These are phyloP conservation scores for Candida adriatica DNA, from an alignment of 805 yeast species.

Conservation along the genomic window DNA sequence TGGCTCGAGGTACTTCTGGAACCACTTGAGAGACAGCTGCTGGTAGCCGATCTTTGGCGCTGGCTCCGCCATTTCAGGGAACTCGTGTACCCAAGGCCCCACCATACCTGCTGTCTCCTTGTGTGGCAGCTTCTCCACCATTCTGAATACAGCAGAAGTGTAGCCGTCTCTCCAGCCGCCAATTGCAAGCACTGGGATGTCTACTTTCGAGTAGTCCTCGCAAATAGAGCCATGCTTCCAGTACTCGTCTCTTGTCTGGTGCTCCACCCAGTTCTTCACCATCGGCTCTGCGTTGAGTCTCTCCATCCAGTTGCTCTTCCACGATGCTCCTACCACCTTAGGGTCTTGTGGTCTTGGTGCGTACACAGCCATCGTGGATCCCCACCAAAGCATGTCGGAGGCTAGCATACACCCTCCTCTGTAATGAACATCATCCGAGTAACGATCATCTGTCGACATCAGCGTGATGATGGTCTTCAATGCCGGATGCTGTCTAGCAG, in stretches of 20 bases:
- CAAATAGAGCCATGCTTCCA: constrained; percentile 43
- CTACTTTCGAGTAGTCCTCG: constrained; percentile 33
- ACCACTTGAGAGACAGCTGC: constrained; percentile 36
- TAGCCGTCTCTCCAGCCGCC: constrained; percentile 47
- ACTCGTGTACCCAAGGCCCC: constrained; percentile 46
- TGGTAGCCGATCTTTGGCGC: constrained; percentile 38
- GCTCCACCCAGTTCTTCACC: constrained; percentile 35
- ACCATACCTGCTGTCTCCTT: constrained; percentile 27
- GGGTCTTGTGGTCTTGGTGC: constrained; percentile 43
- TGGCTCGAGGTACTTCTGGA: constrained; percentile 29
- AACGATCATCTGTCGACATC: constrained; percentile 42
- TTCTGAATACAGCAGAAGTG: constrained; percentile 37
- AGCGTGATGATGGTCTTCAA: constrained; percentile 36
- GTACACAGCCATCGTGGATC: constrained; percentile 38
- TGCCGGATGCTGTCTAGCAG: constrained; percentile 41
- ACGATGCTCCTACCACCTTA: constrained; percentile 28
- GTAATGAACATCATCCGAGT: constrained; percentile 43
- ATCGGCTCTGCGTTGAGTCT: constrained; percentile 34
- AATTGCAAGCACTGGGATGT: constrained; percentile 36
- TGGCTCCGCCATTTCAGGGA: constrained; percentile 41
- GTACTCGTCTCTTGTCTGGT: constrained; percentile 38
- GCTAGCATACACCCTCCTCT: constrained; percentile 40
- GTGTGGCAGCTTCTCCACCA: constrained; percentile 34
- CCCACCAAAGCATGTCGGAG: constrained; percentile 45
- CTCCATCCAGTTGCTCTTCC: constrained; percentile 36